phyloP scores from a whole-genome alignment of 2,329 filamentous ascomycete species.

The Anthostomella pinea region DNA sequence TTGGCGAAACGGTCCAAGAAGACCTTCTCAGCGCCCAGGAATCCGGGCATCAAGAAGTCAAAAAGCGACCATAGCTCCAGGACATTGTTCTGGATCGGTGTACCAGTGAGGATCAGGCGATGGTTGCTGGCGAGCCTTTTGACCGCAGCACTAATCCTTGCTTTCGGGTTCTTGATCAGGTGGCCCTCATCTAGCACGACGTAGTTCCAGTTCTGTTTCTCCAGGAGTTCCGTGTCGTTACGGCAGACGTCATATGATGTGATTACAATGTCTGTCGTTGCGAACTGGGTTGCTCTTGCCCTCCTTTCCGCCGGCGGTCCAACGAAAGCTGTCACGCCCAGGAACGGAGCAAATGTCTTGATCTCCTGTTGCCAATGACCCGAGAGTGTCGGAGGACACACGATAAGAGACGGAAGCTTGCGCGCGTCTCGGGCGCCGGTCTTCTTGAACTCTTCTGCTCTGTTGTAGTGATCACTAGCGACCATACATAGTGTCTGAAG shows the following conservation, averaged over 20 bases:
- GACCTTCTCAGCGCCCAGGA: slow-evolving; percentile 91
- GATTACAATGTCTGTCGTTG: slow-evolving; percentile 85
- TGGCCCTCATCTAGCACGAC: slow-evolving; percentile 96
- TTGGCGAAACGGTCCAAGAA: slow-evolving; percentile 94
- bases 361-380: slow-evolving; percentile 99
- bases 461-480: slow-evolving; percentile 91
- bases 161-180: slow-evolving; percentile 97
- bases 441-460: slow-evolving; percentile 84
- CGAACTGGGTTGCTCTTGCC: slow-evolving; percentile 65
- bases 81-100: slow-evolving; percentile 96
- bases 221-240: slow-evolving; percentile 85
- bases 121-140: slow-evolving; percentile 90
- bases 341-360: slow-evolving; percentile 90
- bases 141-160: slow-evolving; percentile 90
- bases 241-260: slow-evolving; percentile 98
- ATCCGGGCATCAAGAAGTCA: slow-evolving; percentile 98
- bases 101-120: slow-evolving; percentile 91
- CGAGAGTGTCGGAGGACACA: slow-evolving; percentile 92
- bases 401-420: slow-evolving; percentile 83
- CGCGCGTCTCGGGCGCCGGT: slow-evolving; percentile 76
- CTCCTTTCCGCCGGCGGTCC: slow-evolving; percentile 80
- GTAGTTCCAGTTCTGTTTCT: slow-evolving; percentile 91
- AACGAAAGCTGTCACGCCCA: slow-evolving; percentile 85
- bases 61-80: slow-evolving; percentile 96
- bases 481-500: slow-evolving; percentile 97